These are phyloP conservation scores for Syzygium jambos DNA, from an alignment of 345 rosid species.

Conservation along the genomic window DNA sequence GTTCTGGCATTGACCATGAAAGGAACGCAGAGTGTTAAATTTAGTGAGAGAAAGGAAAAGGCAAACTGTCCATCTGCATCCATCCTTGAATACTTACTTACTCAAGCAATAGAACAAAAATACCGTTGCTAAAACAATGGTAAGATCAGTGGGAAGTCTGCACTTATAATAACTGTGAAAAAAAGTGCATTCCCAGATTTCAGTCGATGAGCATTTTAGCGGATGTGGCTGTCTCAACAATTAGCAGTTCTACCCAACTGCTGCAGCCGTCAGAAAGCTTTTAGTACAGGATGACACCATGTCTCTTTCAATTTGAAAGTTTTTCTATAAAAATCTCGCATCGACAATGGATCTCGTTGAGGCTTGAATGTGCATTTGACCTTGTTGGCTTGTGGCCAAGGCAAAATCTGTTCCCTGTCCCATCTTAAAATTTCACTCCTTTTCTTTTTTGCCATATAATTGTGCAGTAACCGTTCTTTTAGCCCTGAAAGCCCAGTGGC, in stretches of 20 bases:
- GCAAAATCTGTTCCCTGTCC: background rate
- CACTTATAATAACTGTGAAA: background rate
- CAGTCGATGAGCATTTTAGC: background rate
- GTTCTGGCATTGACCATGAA: background rate
- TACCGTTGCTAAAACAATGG: background rate
- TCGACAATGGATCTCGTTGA: background rate
- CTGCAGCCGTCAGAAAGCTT: background rate
- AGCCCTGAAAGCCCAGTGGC: constrained; percentile 71
- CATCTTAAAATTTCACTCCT: background rate
- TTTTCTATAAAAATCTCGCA: background rate
- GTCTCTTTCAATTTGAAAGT: background rate
- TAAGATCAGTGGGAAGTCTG: background rate
- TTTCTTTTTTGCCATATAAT: background rate
- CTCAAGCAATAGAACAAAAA: background rate
- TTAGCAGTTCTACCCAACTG: background rate
- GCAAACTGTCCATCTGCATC: background rate
- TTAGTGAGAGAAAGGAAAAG: background rate
- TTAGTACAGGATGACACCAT: background rate
- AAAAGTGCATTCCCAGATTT: background rate
- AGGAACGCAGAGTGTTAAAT: background rate
- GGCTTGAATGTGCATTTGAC: background rate
- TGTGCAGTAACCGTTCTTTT: constrained; percentile 60
- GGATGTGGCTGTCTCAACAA: background rate
- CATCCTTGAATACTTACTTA: background rate
- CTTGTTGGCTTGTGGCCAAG: background rate